Percentiles rank a stretch among this genome's conserved stretches.
Evolutionary conservation across 768 basidiomycete genomes (phyloP).

Genomic region (Xerocomellus intermedius): DNA sequence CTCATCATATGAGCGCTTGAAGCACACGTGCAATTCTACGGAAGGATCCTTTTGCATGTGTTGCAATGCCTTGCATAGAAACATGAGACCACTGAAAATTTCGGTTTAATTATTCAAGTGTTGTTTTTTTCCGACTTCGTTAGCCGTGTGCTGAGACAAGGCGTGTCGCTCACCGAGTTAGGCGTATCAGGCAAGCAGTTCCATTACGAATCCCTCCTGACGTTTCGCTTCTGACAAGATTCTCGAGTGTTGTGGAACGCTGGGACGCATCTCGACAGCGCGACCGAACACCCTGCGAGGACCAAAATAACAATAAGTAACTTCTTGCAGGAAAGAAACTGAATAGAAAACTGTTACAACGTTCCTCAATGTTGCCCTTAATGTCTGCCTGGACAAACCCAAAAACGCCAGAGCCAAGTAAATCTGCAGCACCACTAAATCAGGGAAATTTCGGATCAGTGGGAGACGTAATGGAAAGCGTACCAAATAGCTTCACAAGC

Average conservation of each 20-base stretch:
- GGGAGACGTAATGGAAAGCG: constrained; percentile 29
- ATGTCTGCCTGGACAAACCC: constrained; percentile 74
- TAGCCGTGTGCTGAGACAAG: constrained; percentile 19
- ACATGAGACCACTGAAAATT: constrained; percentile 55
- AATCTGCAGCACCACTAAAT: constrained; percentile 42
- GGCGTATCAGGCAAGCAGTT: constrained; percentile 61
- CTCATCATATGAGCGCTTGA: constrained; percentile 67
- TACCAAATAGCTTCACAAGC: constrained; percentile 71
- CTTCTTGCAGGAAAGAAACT: constrained; percentile 11
- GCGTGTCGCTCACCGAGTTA: constrained; percentile 50
- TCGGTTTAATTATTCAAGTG: constrained; percentile 4
- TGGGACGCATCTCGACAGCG: constrained; percentile 45
- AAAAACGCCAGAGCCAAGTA: constrained; percentile 68
- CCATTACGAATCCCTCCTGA: constrained; percentile 45
- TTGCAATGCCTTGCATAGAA: constrained; percentile 66
- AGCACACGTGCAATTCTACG: constrained; percentile 62
- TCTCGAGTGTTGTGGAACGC: constrained; percentile 56
- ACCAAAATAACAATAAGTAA: constrained; percentile 10
- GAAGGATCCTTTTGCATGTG: constrained; percentile 55
- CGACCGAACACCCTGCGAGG: constrained; percentile 59
- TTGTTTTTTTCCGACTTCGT: constrained; percentile 6
- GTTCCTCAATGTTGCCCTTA: constrained; percentile 60
- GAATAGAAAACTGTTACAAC: constrained; percentile 24
- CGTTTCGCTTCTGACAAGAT: constrained; percentile 53
- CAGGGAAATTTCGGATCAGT: constrained; percentile 10